Evolutionary conservation across 176 grass and related monocot genomes (phyloP).

Genomic region (Oryza punctata): DNA sequence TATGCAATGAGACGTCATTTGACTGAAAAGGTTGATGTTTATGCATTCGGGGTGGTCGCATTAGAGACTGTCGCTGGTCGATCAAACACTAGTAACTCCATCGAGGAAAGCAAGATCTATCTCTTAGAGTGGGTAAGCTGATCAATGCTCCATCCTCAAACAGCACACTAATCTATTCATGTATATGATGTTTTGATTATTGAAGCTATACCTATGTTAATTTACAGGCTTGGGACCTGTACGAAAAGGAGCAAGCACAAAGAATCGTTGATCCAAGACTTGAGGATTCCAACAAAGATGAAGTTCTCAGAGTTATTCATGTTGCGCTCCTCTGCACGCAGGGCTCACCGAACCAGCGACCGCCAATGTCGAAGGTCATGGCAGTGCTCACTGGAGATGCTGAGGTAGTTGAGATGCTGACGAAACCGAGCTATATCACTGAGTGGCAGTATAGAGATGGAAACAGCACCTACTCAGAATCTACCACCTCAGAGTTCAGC

Average conservation of each 20-base stretch:
- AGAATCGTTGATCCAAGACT: conserved; percentile 41
- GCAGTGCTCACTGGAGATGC: conserved; percentile 49
- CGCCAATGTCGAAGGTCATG: conserved; percentile 58
- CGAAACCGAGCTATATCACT: conserved; percentile 57
- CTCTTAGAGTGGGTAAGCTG: conserved; percentile 63
- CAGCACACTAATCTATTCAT: not conserved
- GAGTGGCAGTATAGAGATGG: conserved; percentile 55
- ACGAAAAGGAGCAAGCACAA: conserved; percentile 38
- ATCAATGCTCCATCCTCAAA: not conserved
- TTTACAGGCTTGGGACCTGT: conserved; percentile 54
- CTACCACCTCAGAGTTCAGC: not conserved
- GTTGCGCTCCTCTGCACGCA: conserved; percentile 63
- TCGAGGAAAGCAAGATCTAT: conserved; percentile 45
- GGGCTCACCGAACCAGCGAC: conserved; percentile 48
- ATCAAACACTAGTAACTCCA: conserved; percentile 32
- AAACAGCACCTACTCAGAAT: not conserved
- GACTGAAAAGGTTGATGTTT: conserved; percentile 70
- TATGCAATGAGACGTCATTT: conserved; percentile 75
- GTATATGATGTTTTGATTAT: not conserved
- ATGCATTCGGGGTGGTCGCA: conserved; percentile 56
- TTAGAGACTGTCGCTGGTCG: conserved; percentile 58
- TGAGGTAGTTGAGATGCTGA: conserved; percentile 37
- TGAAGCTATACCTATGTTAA: not conserved
- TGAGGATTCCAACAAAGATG: conserved; percentile 38
- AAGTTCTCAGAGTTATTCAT: conserved; percentile 39